These are phyloP conservation scores for Bocquillonia castaneifolia DNA, from an alignment of 441 rosid species.

Conservation along the genomic window DNA sequence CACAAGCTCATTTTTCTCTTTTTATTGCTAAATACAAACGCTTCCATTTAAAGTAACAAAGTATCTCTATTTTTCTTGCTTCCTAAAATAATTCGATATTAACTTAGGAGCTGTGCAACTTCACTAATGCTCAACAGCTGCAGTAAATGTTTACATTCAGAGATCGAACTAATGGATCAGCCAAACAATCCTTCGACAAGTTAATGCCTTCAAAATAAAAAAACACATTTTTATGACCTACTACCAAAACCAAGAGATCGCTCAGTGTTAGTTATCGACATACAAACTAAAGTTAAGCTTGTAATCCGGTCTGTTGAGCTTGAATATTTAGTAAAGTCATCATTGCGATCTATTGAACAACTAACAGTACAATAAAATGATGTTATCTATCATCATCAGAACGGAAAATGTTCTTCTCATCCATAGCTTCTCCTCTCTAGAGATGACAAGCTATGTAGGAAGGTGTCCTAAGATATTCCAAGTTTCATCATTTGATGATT, in stretches of 20 bases:
- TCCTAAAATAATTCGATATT: too few species aligned
- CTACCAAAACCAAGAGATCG: constrained; percentile 35
- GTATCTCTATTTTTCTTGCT: too few species aligned
- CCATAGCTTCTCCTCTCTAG: constrained; percentile 32
- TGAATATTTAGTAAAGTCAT: constrained; percentile 60
- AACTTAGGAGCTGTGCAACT: too few species aligned
- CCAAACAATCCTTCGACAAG: too few species aligned
- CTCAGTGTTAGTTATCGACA: constrained; percentile 74
- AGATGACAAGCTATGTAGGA: constrained; percentile 28
- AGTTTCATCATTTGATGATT: constrained; percentile 36
- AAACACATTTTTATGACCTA: too few species aligned
- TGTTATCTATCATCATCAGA: constrained; percentile 24
- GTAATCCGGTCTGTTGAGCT: constrained; percentile 94
- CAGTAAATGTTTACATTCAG: too few species aligned
- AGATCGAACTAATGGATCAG: too few species aligned
- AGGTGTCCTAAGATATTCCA: constrained; percentile 52
- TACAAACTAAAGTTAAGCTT: constrained; percentile 41
- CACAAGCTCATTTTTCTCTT: too few species aligned
- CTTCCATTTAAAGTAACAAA: too few species aligned
- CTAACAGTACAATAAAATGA: not conserved
- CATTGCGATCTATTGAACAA: constrained; percentile 38
- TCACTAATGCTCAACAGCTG: too few species aligned
- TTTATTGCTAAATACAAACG: too few species aligned
- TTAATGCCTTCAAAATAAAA: too few species aligned
- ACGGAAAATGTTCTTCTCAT: constrained; percentile 27